Percentiles rank a stretch among this genome's conserved stretches.
Conservation (phyloP, 2,329 filamentous ascomycete species). For the Pestalotiopsis sp. region DNA sequence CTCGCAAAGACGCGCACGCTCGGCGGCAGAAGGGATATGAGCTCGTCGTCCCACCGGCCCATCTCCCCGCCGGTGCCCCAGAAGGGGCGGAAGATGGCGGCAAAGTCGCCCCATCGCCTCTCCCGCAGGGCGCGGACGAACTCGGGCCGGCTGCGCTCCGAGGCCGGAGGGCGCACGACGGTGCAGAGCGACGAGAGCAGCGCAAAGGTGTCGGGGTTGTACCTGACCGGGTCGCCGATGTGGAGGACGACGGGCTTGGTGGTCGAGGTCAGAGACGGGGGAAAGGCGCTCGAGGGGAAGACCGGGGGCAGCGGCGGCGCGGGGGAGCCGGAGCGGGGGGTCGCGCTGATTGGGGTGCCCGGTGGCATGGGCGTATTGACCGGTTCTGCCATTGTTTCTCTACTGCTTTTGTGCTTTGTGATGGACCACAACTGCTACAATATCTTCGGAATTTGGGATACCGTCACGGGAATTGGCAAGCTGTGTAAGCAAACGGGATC, state of each 20-base stretch:
- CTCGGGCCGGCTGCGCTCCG: slow-evolving; percentile 51
- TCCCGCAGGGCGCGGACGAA: slow-evolving; percentile 53
- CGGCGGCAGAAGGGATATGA: slow-evolving; percentile 55
- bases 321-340: slow-evolving; percentile 45
- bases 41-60: slow-evolving; percentile 61
- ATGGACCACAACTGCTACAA: neutral
- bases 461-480: neutral
- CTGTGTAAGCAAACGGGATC: neutral
- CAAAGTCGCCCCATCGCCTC: slow-evolving; percentile 56
- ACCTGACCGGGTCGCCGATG: slow-evolving; percentile 67
- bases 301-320: slow-evolving; percentile 21
- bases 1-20: slow-evolving; percentile 59
- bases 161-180: slow-evolving; percentile 50
- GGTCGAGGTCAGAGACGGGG: slow-evolving; percentile 8
- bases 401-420: neutral
- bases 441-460: neutral
- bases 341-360: slow-evolving; percentile 34
- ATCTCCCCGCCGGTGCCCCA: slow-evolving; percentile 68
- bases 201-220: slow-evolving; percentile 49
- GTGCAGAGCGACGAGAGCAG: slow-evolving; percentile 46
- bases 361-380: slow-evolving; percentile 47
- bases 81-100: slow-evolving; percentile 56
- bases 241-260: slow-evolving; percentile 64
- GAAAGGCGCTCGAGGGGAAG: neutral
- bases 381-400: slow-evolving; percentile 44